Base-by-base conservation (phyloP, 1,284 basidiomycete genomes). In the Ustanciosporium gigantosporum region DNA sequence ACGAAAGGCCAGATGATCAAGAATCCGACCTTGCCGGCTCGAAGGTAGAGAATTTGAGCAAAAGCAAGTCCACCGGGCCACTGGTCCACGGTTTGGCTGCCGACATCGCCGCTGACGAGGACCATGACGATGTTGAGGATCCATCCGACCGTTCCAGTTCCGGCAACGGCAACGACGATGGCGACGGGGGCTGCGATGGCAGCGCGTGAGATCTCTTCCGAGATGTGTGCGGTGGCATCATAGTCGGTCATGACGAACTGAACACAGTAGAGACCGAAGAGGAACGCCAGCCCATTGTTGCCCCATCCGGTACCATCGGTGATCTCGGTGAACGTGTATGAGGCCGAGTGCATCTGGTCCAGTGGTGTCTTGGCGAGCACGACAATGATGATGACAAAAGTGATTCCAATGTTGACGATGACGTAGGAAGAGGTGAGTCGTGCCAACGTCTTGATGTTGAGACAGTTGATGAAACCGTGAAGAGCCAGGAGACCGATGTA, bases 131-230 rank as follows among this genome's bases (percentile, higher is more conserved):
- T 79, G 69, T 78, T 78, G 65, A 76, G 74, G 34, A 79, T 38
- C 72, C 73, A 73, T 34, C 70, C 72, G 39, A 72, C 34, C 19
- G 70, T 41, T 32, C 73, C 67, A 15, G 70, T 75, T 32, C 66
- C 70, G 9, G 42, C 80, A 24, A 93, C 90, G 45, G 91, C 91
- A 41, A 91, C 87, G 74, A 92, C 86, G 73, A 92, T 91, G 9
- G 89, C 90, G 34, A 85, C 79, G 11, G 79, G 80, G 2, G 79
- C 90, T 46, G 90, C 88, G 68, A 91, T 89, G 3, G 91, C 88
- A 8, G 92, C 91, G 40, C 88, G 84, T 70, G 85, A 86, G 25
- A 95, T 89, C 80, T 95, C 92, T 74, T 95, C 91, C 5, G 88
- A 89, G 59, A 95, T 94, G 78, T 95, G 92, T 2, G 90, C 90